A percentile compares a stretch with the other conserved stretches of the same genome.
Conservation (phyloP, 2,329 filamentous ascomycete genomes). For the Cladobotryum mycophilum region DNA sequence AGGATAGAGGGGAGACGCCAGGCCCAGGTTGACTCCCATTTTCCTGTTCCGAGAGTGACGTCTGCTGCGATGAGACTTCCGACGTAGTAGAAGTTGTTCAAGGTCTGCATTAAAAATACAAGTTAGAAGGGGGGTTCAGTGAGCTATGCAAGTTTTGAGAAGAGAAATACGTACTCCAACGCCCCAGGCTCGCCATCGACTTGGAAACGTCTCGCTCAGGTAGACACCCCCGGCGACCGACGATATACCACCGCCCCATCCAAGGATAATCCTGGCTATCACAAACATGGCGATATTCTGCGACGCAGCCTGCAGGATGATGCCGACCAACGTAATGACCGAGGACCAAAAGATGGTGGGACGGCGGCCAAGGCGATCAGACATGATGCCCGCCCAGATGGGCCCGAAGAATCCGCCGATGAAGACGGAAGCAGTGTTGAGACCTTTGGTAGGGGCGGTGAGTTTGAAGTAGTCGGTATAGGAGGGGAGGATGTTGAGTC, state of each 20-base stretch:
- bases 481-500: slow-evolving; percentile 49
- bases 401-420: slow-evolving; percentile 44
- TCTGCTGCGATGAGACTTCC: slow-evolving; percentile 42
- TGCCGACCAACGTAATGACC: slow-evolving; percentile 36
- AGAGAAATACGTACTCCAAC: slow-evolving; percentile 10
- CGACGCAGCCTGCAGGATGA: slow-evolving; percentile 28
- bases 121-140: too few relatives aligned
- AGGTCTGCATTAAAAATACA: too few relatives aligned
- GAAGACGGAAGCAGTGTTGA: slow-evolving; percentile 51
- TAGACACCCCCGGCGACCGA: slow-evolving; percentile 39
- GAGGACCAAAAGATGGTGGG: slow-evolving; percentile 23
- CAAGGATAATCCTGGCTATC: slow-evolving; percentile 45
- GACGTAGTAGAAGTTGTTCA: slow-evolving; percentile 28
- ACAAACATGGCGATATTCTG: slow-evolving; percentile 44
- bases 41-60: slow-evolving; percentile 32
- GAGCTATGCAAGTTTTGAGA: not conserved
- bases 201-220: slow-evolving; percentile 42
- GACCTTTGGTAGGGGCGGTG: slow-evolving; percentile 43
- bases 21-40: slow-evolving; percentile 23
- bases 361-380: slow-evolving; percentile 23
- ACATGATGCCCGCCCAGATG: slow-evolving; percentile 34
- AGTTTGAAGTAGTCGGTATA: slow-evolving; percentile 52
- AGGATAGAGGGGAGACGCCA: slow-evolving; percentile 21
- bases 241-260: slow-evolving; percentile 38
- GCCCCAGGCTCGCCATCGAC: slow-evolving; percentile 15